These are phyloP conservation scores for Melastoma candidum DNA, from an alignment of 441 rosid genomes.

Conservation along the genomic window DNA sequence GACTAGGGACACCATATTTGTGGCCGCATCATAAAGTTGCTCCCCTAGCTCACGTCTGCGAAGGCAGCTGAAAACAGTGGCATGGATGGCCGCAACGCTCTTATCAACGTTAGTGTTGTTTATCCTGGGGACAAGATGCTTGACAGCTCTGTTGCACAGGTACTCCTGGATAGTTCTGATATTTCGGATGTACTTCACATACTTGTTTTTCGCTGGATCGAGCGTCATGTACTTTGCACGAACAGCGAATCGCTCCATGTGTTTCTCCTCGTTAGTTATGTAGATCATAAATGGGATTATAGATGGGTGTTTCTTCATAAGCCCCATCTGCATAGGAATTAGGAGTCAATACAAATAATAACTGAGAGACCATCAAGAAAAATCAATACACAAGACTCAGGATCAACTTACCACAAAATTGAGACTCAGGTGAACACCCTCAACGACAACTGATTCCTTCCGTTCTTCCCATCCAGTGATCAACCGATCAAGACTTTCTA, in stretches of 20 bases:
- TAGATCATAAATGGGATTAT: conserved; percentile 92
- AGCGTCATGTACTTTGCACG: conserved; percentile 97
- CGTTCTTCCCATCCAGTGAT: conserved; percentile 95
- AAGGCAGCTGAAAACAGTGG: conserved; percentile 88
- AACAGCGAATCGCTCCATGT: conserved; percentile 90
- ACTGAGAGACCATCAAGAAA: conserved; percentile 1
- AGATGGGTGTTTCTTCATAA: conserved; percentile 97
- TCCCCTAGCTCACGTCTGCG: conserved; percentile 83
- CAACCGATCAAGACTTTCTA: conserved; percentile 89
- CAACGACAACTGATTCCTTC: conserved; percentile 91
- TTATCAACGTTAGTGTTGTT: conserved; percentile 93
- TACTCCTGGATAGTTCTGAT: conserved; percentile 95
- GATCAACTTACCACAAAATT: conserved; percentile 77
- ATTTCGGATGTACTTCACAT: conserved; percentile 88
- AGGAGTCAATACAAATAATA: not conserved
- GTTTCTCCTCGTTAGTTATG: conserved; percentile 88
- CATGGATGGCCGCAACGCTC: conserved; percentile 98
- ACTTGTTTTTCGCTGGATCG: conserved; percentile 93
- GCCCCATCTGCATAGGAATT: conserved; percentile 66
- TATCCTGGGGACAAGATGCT: conserved; percentile 91
- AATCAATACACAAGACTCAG: not conserved
- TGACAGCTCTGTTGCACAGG: conserved; percentile 81
- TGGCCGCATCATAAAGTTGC: conserved; percentile 62
- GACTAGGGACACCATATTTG: conserved; percentile 60
- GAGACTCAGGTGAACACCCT: conserved; percentile 95